A percentile compares a stretch with the other conserved stretches of the same genome.
phyloP scores from a whole-genome alignment of 257 asterid genomes.

The Solanum ahanhuiri region DNA sequence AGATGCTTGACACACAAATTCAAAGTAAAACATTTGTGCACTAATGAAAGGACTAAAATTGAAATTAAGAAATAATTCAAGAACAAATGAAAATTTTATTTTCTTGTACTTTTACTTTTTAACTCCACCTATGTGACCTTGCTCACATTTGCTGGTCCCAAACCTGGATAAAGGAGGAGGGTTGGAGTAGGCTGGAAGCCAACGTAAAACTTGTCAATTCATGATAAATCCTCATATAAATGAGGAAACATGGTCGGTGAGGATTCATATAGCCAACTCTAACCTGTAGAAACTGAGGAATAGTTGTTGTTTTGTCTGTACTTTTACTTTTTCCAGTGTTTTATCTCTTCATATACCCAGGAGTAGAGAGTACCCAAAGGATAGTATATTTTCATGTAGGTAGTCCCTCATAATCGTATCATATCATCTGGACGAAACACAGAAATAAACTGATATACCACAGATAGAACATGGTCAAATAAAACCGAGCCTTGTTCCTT shows the following conservation, averaged over 20 bases:
- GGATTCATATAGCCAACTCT: background rate
- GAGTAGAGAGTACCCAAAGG: background rate
- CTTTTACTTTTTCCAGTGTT: background rate
- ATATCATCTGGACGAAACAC: background rate
- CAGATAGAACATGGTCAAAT: background rate
- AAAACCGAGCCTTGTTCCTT: conserved; percentile 8
- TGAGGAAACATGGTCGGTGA: background rate
- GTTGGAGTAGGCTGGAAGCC: background rate
- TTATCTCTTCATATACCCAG: background rate
- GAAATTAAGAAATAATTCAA: background rate
- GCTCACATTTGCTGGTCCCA: background rate
- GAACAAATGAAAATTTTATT: background rate
- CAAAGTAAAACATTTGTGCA: background rate
- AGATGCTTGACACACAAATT: background rate
- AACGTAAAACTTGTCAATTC: background rate
- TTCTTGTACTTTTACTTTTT: background rate
- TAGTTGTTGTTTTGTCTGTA: background rate
- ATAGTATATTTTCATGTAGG: background rate
- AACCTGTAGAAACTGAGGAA: background rate
- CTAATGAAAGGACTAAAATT: background rate
- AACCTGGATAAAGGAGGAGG: background rate
- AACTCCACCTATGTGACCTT: background rate
- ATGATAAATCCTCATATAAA: background rate
- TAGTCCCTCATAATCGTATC: background rate
- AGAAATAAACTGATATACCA: background rate